Base-by-base conservation (phyloP, 1,139 yeast species). In the Debaryomyces sp. region DNA sequence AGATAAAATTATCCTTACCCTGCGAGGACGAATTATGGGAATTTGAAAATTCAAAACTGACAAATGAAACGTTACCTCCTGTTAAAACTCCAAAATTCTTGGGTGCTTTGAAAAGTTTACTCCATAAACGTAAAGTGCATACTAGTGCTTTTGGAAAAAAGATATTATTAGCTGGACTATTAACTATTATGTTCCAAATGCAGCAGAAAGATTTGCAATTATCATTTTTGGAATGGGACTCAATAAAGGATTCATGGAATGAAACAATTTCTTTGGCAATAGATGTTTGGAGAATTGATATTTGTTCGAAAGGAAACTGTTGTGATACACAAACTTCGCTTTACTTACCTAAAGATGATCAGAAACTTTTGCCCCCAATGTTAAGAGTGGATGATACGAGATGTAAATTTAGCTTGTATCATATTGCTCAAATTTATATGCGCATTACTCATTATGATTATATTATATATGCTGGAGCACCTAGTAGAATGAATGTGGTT, bases 401-500 rank as follows among this genome's bases (percentile, higher is more conserved):
- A 10, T 47, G 49, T 41, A 62, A 78, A 55, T 75, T 80, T 49
- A 78, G 85, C 0, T 77, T 83, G 47, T 86, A 84, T 63, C 92
- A 87, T 58, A 73, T 88, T 64, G 84, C 91, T 0, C 94, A 87
- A 61, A 81, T 89, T 18, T 80, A 84, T 29, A 81, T 89, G 60
- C 80, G 89, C 43, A 77, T 87, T 30, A 83, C 87, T 49, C 90
- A 88, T 53, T 84, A 87, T 63, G 96, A 89, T 63, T 80, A 87
- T 49, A 88, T 87, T 47, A 84, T 87, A 7, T 85, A 75, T 62
- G 87, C 92, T 6, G 97, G 97, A 1, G 87, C 91, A 2, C 94
- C 95, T 0, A 83, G 87, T 60, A 79, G 90, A 56, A 86, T 88
- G 84, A 89, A 87, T 62, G 95, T 88, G 30, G 77, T 76, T 46